Percentiles rank a stretch among this genome's conserved stretches.
phyloP scores from a whole-genome alignment of 495 filamentous ascomycete species.

The Durotheca rogersii region DNA sequence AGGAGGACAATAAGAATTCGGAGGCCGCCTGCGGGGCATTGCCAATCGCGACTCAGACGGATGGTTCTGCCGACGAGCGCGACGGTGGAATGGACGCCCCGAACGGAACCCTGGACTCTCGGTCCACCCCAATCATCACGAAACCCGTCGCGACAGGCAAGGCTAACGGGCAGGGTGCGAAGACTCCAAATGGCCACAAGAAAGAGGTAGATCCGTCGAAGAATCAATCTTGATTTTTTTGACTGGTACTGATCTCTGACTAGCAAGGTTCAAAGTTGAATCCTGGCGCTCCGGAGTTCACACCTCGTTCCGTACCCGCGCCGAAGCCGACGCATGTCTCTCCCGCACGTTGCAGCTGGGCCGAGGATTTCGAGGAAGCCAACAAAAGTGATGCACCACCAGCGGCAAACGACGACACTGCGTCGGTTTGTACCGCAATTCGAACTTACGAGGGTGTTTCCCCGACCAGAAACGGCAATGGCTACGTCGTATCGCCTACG shows the following conservation, averaged over 20 bases:
- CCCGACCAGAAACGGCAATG: constrained; percentile 11
- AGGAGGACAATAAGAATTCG: constrained; percentile 29
- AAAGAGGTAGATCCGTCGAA: constrained; percentile 53
- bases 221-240: constrained; percentile 45
- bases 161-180: constrained; percentile 23
- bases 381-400: too few relatives aligned
- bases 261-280: constrained; percentile 53
- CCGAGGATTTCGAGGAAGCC: constrained; percentile 35
- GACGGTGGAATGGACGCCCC: constrained; percentile 36
- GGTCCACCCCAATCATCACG: constrained; percentile 4
- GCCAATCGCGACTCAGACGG: constrained; percentile 25
- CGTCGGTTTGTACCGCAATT: constrained; percentile 26
- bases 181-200: constrained; percentile 38
- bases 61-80: constrained; percentile 32
- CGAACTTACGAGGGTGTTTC: constrained; percentile 9
- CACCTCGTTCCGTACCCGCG: constrained; percentile 43
- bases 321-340: constrained; percentile 16
- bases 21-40: constrained; percentile 14
- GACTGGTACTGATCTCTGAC: constrained; percentile 43
- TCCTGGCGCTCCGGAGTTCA: constrained; percentile 57
- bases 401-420: constrained; percentile 8
- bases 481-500: constrained; percentile 18
- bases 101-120: constrained; percentile 7
- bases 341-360: constrained; percentile 32
- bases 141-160: constrained; percentile 16